Evolutionary conservation across 2,329 filamentous ascomycete species (phyloP), one percentile per base, ranked within the genome.

Genomic region (Epichloe baconii): DNA sequence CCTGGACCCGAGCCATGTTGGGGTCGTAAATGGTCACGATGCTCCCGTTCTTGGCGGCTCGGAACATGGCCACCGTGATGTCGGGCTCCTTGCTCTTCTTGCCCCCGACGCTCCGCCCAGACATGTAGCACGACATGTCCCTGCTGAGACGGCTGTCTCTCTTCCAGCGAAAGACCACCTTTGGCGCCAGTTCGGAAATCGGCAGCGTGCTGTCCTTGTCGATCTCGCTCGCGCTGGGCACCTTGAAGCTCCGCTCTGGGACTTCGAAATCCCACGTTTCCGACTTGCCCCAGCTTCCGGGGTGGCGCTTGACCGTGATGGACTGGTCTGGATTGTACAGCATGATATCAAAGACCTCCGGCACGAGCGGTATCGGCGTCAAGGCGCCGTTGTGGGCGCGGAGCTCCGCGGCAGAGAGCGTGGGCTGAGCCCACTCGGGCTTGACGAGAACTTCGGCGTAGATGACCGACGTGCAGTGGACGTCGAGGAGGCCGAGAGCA

Each of bases 271-370:
- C 88, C 84, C 91, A 98, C 50, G 80, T 79, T 49, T 88, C 81
- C 14, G 82, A 83, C 54, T 82, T 84, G 55, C 85, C 89, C 85
- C 89, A 95, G 54, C 83, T 82, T 36, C 86, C 84, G 41, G 83
- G 77, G 58, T 85, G 80, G 60, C 83, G 78, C 59, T 78, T 82
- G 37, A 97, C 78, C 1, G 74, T 60, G 19, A 97, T 73, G 59
- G 85, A 78, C 66, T 93, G 88, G 64, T 97, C 91, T 0, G 93
- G 93, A 64, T 95, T 93, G 74, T 96, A 97, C 3, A 98, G 81
- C 60, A 91, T 85, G 40, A 97, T 77, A n/a, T 77, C 76, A 65
- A 97, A 95, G 49, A 80, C 74, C 52, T 83, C 82, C 0, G 91
- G 90, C 31, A 88, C 78, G 36, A 87, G 75, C 10, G 90, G 85